Evolutionary conservation across 495 filamentous ascomycete genomes (phyloP), one percentile per base, ranked within the genome.

Genomic region (Talaromyces adpressus): DNA sequence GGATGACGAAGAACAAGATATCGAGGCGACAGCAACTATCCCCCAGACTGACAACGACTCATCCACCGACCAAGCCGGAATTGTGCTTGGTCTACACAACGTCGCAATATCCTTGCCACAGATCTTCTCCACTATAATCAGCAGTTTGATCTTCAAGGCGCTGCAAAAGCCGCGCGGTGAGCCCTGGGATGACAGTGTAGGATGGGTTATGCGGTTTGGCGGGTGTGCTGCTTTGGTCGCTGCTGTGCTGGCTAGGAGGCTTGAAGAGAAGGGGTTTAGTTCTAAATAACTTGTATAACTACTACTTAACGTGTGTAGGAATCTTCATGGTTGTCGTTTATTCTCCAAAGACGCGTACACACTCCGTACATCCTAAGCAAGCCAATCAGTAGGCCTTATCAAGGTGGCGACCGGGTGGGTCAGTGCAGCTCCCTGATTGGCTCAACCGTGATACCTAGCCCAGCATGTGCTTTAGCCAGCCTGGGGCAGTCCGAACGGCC

Each of bases 71-170:
- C 92, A 96, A 74, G 92, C 92, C 1, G 92, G 92, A 14, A 89
- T 96, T 23, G 87, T 97, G 34, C 80, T 97, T 2, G 92, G 92
- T 2, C 87, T 97, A 23, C 92, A 97, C 75, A 97, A 97, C 71
- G 91, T 97, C 73, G 88, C 92, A 27, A 86, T 97, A 64, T 89
- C 91, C 0, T 84, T 91, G 22, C 92, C 92, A 14, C 92, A 97
- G 72, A 90, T 96, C 60, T 82, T 97, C 39, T 91, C 92, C 16
- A 96, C 91, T 54, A 73, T 97, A 30, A 83, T 86, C 4, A 91
- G 88, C 64, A 91, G 87, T 71, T 81, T 87, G 57, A 90, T 97
- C 60, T 97, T 97, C 77, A 85, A 83, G 65, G 72, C 82, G 29
- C 81, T 91, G 67, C 92, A 97, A 74, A 94, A 93, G 73, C 90